Percentiles rank a stretch among this genome's conserved stretches.
These are phyloP conservation scores for Lecanoromycetidae sp. DNA, from an alignment of 2,329 filamentous ascomycete genomes.

Conservation along the genomic window DNA sequence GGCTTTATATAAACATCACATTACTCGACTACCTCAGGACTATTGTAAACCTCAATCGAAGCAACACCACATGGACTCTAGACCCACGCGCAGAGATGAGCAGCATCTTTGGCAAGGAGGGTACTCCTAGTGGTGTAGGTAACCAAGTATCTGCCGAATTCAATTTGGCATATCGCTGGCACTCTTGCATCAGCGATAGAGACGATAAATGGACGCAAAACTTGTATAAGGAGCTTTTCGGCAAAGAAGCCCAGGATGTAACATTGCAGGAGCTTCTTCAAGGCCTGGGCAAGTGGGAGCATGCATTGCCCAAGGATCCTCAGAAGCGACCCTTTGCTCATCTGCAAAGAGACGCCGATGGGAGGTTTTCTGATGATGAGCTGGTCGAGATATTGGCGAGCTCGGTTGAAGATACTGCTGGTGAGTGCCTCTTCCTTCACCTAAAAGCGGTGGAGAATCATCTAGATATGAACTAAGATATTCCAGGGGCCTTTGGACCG, in stretches of 20 bases:
- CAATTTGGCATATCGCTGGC: constrained; percentile 80
- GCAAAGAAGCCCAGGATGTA: constrained; percentile 46
- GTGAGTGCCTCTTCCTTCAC: constrained; percentile 19
- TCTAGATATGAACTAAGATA: constrained; percentile 22
- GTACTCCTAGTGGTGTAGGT: constrained; percentile 59
- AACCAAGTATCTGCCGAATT: constrained; percentile 82
- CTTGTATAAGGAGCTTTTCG: constrained; percentile 52
- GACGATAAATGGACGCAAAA: constrained; percentile 73
- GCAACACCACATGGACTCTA: constrained; percentile 67
- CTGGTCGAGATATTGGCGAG: constrained; percentile 57
- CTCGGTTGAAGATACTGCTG: constrained; percentile 61
- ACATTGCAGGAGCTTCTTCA: constrained; percentile 48
- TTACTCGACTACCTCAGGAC: constrained; percentile 68
- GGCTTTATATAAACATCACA: constrained; percentile 47
- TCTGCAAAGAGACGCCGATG: constrained; percentile 52
- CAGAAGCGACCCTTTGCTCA: constrained; percentile 55
- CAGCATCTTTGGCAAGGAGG: constrained; percentile 40
- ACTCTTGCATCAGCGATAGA: constrained; percentile 61
- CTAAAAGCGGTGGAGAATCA: too few relatives aligned
- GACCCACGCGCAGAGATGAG: constrained; percentile 62
- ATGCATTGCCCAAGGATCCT: constrained; percentile 52
- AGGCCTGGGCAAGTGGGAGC: constrained; percentile 52
- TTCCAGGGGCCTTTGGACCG: constrained; percentile 57
- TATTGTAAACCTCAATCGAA: constrained; percentile 59
- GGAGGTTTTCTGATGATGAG: constrained; percentile 62